A percentile compares a stretch with the other conserved stretches of the same genome.
Conservation (phyloP, 164 flowering plant genomes). For the Stephania cephalantha region DNA sequence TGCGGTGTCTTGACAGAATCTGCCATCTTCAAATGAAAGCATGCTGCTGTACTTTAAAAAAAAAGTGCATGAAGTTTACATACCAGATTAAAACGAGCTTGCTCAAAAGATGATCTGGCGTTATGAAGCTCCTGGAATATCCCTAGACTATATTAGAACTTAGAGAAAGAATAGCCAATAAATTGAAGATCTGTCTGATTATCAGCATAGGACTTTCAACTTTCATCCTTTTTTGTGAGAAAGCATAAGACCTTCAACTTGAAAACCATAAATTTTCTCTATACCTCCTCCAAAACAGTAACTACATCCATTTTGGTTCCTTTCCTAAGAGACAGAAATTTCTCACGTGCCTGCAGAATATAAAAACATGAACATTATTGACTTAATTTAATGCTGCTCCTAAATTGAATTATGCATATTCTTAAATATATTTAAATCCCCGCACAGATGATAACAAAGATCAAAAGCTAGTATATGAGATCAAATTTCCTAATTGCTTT, state of each 20-base stretch:
- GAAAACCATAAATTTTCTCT: slow-evolving; percentile 6
- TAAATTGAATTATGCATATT: background rate
- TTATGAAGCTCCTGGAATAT: slow-evolving; percentile 82
- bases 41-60: background rate
- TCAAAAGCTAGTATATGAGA: background rate
- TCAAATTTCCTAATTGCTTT: background rate
- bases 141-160: slow-evolving; percentile 41
- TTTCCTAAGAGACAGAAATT: slow-evolving; percentile 57
- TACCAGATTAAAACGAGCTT: slow-evolving; percentile 94
- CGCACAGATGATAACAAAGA: background rate
- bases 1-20: background rate
- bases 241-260: background rate
- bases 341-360: slow-evolving; percentile 58
- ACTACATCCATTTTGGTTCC: slow-evolving; percentile 53
- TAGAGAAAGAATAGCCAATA: slow-evolving; percentile 18
- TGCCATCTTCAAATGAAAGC: slow-evolving; percentile 5
- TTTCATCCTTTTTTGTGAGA: background rate
- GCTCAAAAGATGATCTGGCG: slow-evolving; percentile 88
- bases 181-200: slow-evolving; percentile 4
- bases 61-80: slow-evolving; percentile 9
- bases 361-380: background rate
- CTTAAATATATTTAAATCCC: background rate
- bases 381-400: background rate
- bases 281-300: slow-evolving; percentile 56
- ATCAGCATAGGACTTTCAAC: background rate